These are phyloP conservation scores for Endoconidiophora laricicola DNA, from an alignment of 2,329 filamentous ascomycete genomes.

Conservation along the genomic window DNA sequence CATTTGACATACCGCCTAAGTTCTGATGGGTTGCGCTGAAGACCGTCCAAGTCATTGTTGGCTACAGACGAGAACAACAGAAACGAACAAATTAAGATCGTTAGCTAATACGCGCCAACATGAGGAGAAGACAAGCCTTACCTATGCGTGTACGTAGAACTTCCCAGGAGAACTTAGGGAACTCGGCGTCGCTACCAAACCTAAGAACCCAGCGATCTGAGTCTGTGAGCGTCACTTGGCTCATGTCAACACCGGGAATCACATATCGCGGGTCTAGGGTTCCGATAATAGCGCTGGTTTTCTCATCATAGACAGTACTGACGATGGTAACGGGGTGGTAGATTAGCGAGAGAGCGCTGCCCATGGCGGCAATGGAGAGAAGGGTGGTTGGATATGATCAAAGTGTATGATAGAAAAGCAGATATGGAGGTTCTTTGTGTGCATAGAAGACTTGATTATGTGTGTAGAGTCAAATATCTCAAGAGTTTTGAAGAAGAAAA, in stretches of 20 bases:
- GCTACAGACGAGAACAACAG: constrained; percentile 18
- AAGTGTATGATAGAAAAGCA: too few species aligned
- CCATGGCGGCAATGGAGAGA: neutral
- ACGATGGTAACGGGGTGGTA: constrained; percentile 4
- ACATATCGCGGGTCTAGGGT: constrained; percentile 9
- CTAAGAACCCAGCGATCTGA: constrained; percentile 12
- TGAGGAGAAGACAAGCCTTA: neutral
- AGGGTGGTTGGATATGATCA: too few species aligned
- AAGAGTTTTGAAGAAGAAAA: too few species aligned
- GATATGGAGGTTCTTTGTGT: too few species aligned
- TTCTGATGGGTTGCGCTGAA: constrained; percentile 69
- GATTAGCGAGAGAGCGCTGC: constrained; percentile 9
- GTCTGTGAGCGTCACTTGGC: constrained; percentile 7
- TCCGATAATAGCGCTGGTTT: neutral
- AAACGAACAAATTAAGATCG: neutral
- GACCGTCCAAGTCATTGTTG: constrained; percentile 48
- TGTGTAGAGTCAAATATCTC: too few species aligned
- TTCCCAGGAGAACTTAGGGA: constrained; percentile 8
- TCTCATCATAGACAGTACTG: neutral
- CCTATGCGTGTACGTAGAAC: constrained; percentile 7
- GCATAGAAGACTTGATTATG: too few species aligned
- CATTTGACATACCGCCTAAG: constrained; percentile 65
- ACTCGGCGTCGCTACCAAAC: constrained; percentile 9
- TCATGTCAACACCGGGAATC: constrained; percentile 12
- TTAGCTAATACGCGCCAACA: neutral